Base-by-base conservation (phyloP, 139 green algal species). In the Pseudopediastrum boryanum region DNA sequence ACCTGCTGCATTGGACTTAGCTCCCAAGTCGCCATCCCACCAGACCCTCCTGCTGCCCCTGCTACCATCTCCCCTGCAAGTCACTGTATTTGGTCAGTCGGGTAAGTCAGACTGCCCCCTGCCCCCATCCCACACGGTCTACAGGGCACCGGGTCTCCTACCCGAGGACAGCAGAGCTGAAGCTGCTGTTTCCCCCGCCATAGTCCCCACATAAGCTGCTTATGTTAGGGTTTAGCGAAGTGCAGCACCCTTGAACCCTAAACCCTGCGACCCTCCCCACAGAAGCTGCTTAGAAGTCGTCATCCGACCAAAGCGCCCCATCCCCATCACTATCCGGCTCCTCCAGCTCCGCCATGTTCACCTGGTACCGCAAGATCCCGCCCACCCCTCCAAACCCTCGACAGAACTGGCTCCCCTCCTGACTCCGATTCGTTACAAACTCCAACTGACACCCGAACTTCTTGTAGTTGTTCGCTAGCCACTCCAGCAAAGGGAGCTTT, bases 331-430 rank as follows among this genome's bases (percentile, higher is more conserved):
- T 39, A 25, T 75, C 76, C 23, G 78, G 78, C 83, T 87, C 78
- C 52, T 84, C 68, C 13, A 83, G 69, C 74, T 84, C 83, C 27
- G 75, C 61, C 41, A 79, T 56, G 79, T 83, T 83, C 27, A 99
- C 93, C 85, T 93, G 86, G 86, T 99, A 99, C 10, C 96, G 88
- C 74, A 99, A 78, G 39, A 99, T 88, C 77, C 94, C 95, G 54
- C 95, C 95, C 43, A 98, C 91, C 70, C 96, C 95, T 56, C 95
- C 95, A 82, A 99, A 99, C 19, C 96, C 96, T 58, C 94, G 84
- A 87, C 96, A 99, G 84, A 99, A 99, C 85, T 99, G 96, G 39
- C 81, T 94, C 43, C 96, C 96, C 80, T 99, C 96, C 78, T 99
- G 91, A 5, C 87, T 93, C 68, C 80, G 95, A 89, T 98, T 97